Conservation (phyloP, 345 rosid species). For the Aquilaria sinensis region DNA sequence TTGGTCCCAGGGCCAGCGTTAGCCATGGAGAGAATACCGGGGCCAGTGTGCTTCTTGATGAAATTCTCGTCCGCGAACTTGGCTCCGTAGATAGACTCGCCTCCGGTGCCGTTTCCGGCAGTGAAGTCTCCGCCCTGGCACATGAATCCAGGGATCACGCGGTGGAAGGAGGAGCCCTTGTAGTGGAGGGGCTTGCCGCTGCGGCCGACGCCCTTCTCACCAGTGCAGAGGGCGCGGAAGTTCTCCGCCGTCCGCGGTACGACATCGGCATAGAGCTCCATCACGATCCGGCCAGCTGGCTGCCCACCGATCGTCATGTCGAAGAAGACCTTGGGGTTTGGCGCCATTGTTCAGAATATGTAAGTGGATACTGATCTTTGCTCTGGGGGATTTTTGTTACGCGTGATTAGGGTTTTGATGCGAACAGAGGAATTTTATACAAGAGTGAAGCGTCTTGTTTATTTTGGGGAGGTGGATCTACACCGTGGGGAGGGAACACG, state of each 20-base stretch:
- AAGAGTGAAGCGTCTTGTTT: conserved; percentile 24
- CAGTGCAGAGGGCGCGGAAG: conserved; percentile 85
- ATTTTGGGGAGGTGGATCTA: conserved; percentile 1
- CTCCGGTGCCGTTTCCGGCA: conserved; percentile 74
- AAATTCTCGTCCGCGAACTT: conserved; percentile 81
- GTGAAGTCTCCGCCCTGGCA: conserved; percentile 92
- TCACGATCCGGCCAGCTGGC: conserved; percentile 50
- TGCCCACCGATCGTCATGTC: conserved; percentile 47
- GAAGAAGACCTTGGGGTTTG: conserved; percentile 57
- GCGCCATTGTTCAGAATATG: conserved; percentile 16
- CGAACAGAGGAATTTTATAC: conserved; percentile 17
- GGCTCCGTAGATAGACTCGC: conserved; percentile 70
- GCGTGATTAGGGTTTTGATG: conserved; percentile 18
- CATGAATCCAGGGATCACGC: conserved; percentile 78
- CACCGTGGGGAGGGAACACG: conserved; percentile 27
- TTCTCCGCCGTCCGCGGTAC: conserved; percentile 65
- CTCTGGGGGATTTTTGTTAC: not conserved
- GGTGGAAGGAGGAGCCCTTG: conserved; percentile 72
- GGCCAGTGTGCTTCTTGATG: conserved; percentile 65
- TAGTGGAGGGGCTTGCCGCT: conserved; percentile 76
- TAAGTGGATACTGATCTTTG: not conserved
- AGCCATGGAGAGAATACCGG: conserved; percentile 74
- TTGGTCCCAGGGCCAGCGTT: conserved; percentile 70
- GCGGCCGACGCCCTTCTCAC: conserved; percentile 57
- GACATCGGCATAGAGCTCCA: conserved; percentile 59